phyloP scores from a whole-genome alignment of 164 flowering plant species.

The Buxus sempervirens region DNA sequence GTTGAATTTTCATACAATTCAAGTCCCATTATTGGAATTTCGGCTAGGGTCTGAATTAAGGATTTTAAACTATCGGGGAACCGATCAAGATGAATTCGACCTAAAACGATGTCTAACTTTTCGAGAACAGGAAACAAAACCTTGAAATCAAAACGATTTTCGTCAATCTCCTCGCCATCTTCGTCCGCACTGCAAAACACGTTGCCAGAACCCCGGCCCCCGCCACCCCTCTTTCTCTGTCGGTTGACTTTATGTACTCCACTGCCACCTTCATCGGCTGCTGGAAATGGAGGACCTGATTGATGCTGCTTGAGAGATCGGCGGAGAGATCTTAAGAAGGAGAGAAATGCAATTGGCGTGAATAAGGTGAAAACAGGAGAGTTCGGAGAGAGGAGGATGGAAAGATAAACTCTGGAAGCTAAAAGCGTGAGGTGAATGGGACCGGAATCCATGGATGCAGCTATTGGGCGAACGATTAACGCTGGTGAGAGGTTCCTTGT shows the following conservation, averaged over 20 bases:
- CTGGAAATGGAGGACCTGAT: conserved; percentile 2
- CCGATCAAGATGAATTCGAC: conserved; percentile 59
- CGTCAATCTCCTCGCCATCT: conserved; percentile 19
- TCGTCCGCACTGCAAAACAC: conserved; percentile 9
- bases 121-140: conserved; percentile 46
- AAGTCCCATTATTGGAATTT: conserved; percentile 54
- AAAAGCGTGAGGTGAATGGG: conserved; percentile 33
- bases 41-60: conserved; percentile 62
- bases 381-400: conserved; percentile 57
- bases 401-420: conserved; percentile 65
- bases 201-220: conserved; percentile 16
- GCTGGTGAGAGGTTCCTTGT: conserved; percentile 44
- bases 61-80: conserved; percentile 83
- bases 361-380: conserved; percentile 84
- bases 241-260: conserved; percentile 4
- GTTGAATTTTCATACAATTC: conserved; percentile 33
- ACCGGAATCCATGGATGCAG: conserved; percentile 61
- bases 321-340: conserved; percentile 68
- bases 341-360: conserved; percentile 69
- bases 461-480: conserved; percentile 36
- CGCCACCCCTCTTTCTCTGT: conserved; percentile 30
- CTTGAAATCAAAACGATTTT: conserved; percentile 31
- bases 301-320: conserved; percentile 40
- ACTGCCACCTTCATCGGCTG: background rate
- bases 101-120: conserved; percentile 45